Evolutionary conservation across 2,329 filamentous ascomycete genomes (phyloP).

Genomic region (Penicillium paneum): DNA sequence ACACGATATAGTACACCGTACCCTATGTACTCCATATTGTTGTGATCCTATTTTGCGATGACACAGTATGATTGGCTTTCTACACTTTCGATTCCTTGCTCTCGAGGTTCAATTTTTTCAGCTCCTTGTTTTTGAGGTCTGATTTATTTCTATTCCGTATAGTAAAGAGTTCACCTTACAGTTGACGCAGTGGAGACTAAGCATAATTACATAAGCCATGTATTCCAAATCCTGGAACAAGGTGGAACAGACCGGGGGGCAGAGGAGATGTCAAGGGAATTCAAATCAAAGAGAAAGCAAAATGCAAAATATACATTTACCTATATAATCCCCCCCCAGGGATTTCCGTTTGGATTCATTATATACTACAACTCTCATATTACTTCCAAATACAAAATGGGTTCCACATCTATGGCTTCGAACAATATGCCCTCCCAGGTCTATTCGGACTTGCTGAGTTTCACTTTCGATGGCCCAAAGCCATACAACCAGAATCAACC

Average conservation of each 20-base stretch:
- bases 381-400: not conserved
- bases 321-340: conserved; percentile 2
- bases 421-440: conserved; percentile 8
- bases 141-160: not conserved
- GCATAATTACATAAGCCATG: conserved; percentile 14
- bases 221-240: conserved; percentile 11
- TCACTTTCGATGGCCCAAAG: conserved; percentile 38
- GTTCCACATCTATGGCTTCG: conserved; percentile 7
- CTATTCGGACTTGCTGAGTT: conserved; percentile 43
- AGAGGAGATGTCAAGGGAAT: not conserved
- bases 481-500: conserved; percentile 38
- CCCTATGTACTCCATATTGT: not conserved
- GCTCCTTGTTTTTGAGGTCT: not conserved
- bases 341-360: not conserved
- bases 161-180: not conserved
- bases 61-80: not conserved
- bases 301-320: not conserved
- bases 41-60: not conserved
- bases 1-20: not conserved
- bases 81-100: not conserved
- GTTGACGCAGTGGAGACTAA: not conserved
- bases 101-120: not conserved
- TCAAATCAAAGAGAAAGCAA: not conserved
- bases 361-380: not conserved
- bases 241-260: not conserved